Evolutionary conservation across 768 basidiomycete genomes (phyloP), one percentile per base, ranked within the genome.

Genomic region (Suillus discolor): DNA sequence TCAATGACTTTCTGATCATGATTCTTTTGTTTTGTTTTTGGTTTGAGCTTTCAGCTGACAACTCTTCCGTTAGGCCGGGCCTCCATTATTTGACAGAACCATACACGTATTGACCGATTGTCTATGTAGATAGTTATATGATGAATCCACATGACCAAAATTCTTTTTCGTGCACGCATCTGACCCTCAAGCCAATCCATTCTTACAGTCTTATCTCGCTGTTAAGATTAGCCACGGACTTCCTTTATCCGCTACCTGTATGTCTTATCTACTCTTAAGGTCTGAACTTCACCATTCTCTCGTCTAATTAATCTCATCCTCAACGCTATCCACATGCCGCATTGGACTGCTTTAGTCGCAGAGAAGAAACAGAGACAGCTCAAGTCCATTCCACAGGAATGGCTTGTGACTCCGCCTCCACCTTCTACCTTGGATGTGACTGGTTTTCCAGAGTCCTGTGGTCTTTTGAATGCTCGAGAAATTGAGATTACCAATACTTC

Each of bases 331-430:
- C 36, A 38, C 11, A 38, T 38, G 36, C 36, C 36, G 36, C 36
- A 38, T 53, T 91, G 90, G 90, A 76, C 79, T 71, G 76, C 82
- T 28, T 78, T 88, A 9, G 84, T 80, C 42, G 78, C 79, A 3
- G 84, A 85, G 60, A 91, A 91, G 75, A 84, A 81, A 68, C 71
- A 62, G 18, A 77, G 79, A 42, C 91, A 90, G 71, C 73, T 78
- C 23, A 83, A 81, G 4, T 74, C 82, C 1, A 88, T 92, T 42
- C 92, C 92, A 0, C 77, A 81, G 63, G 86, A 87, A 60, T 94
- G 91, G 91, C 68, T 85, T 47, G 77, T 90, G 55, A 67, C 73
- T 6, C 71, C 79, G 42, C 87, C 87, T n/a, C 71, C 84, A 1
- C 72, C 79, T n/a, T 76, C 80, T 18, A 74, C 79, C 7, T 80